A percentile compares a stretch with the other conserved stretches of the same genome.
Conservation (phyloP, 2,329 filamentous ascomycete species). For the Emmonsiellopsis sp. region DNA sequence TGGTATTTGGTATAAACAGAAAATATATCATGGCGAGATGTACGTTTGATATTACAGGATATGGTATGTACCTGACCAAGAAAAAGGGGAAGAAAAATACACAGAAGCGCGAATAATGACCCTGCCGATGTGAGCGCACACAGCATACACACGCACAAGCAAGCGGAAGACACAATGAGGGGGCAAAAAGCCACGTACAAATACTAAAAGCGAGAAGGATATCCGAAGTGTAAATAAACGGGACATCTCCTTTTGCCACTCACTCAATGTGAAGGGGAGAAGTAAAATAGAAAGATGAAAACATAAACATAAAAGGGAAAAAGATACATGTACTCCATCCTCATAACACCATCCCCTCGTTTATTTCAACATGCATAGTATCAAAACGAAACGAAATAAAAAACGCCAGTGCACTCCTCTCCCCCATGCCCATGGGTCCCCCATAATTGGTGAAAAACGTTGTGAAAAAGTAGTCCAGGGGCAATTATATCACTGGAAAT, state of each 20-base stretch:
- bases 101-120: background rate
- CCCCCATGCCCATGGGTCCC: background rate
- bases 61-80: background rate
- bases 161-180: no score
- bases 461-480: background rate
- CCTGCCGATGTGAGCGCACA: no score
- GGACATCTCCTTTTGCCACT: no score
- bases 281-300: no score
- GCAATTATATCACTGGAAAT: background rate
- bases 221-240: no score
- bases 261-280: no score
- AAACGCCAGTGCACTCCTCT: background rate
- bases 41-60: background rate
- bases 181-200: no score
- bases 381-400: background rate
- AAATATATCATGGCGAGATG: background rate
- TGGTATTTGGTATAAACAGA: background rate
- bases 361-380: no score
- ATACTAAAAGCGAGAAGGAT: no score
- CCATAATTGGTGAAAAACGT: background rate
- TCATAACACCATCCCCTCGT: no score
- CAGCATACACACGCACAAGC: no score
- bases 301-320: background rate
- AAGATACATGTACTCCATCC: no score
- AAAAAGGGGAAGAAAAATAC: background rate